Percentiles rank a stretch among this genome's conserved stretches.
These are phyloP conservation scores for Kodamaea restingae DNA, from an alignment of 805 yeast species.

Conservation along the genomic window DNA sequence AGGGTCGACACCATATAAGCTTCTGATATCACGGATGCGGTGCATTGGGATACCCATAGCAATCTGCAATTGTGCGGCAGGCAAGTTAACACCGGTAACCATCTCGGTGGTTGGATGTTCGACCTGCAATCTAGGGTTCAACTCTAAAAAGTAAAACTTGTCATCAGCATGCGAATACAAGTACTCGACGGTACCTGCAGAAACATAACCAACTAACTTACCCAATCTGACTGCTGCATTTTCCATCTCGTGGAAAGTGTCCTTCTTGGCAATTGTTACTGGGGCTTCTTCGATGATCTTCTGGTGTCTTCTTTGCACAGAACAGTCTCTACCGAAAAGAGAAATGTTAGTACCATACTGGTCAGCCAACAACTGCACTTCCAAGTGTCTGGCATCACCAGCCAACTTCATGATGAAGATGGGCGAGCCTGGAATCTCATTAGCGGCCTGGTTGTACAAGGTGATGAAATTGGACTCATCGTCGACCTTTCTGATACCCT, in stretches of 20 bases:
- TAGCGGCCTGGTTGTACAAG: slow-evolving; percentile 88
- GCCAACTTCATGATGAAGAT: slow-evolving; percentile 97
- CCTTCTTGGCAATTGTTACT: slow-evolving; percentile 85
- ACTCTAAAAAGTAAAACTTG: slow-evolving; percentile 92
- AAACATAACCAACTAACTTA: slow-evolving; percentile 93
- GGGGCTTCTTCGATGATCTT: slow-evolving; percentile 99
- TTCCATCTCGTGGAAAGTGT: slow-evolving; percentile 89
- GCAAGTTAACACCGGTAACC: slow-evolving; percentile 97
- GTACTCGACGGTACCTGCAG: slow-evolving; percentile 99
- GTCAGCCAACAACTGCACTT: slow-evolving; percentile 96
- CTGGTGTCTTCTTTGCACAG: slow-evolving; percentile 99
- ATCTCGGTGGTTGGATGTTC: slow-evolving; percentile 99
- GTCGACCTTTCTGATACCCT: slow-evolving; percentile 97
- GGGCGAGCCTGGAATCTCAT: slow-evolving; percentile 98
- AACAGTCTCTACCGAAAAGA: slow-evolving; percentile 97
- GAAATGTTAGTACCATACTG: slow-evolving; percentile 98
- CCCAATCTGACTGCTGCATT: slow-evolving; percentile 97
- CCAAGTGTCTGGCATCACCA: slow-evolving; percentile 96
- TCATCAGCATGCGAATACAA: slow-evolving; percentile 91
- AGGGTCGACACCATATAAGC: slow-evolving; percentile 93
- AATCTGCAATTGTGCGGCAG: slow-evolving; percentile 97
- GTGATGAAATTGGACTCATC: slow-evolving; percentile 71
- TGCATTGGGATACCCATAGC: slow-evolving; percentile 99
- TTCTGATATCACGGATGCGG: slow-evolving; percentile 87
- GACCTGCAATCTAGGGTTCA: slow-evolving; percentile 97